Evolutionary conservation across 2,329 filamentous ascomycete genomes (phyloP).

Genomic region (Parasarocladium wereldwijsianum): DNA sequence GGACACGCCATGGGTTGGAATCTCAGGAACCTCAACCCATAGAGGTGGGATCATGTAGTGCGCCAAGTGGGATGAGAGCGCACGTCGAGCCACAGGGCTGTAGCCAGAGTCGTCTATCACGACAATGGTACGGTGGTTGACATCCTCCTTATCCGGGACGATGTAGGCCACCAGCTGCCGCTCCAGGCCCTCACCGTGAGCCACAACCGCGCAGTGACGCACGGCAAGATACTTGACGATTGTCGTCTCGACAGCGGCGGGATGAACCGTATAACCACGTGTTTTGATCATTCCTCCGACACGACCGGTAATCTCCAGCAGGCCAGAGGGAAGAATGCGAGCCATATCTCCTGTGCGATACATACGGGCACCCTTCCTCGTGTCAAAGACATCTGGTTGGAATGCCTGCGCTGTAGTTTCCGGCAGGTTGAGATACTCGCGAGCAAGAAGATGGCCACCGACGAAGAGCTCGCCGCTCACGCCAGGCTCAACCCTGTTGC

Average conservation of each 20-base stretch:
- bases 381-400: constrained; percentile 47
- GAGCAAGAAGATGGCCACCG: constrained; percentile 57
- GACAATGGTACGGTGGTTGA: constrained; percentile 43
- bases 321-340: constrained; percentile 48
- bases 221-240: constrained; percentile 58
- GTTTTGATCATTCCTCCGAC: constrained; percentile 73
- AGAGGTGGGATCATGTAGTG: constrained; percentile 74
- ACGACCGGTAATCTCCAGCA: constrained; percentile 61
- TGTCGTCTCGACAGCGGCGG: constrained; percentile 60
- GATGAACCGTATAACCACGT: constrained; percentile 64
- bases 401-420: constrained; percentile 66
- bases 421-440: constrained; percentile 66
- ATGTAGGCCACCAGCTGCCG: constrained; percentile 65
- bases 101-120: constrained; percentile 58
- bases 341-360: constrained; percentile 63
- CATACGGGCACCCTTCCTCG: constrained; percentile 47
- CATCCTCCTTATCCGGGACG: constrained; percentile 48
- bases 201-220: constrained; percentile 54
- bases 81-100: constrained; percentile 52
- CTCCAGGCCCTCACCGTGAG: constrained; percentile 63
- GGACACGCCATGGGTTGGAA: constrained; percentile 66
- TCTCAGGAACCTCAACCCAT: constrained; percentile 57
- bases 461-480: constrained; percentile 60
- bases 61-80: constrained; percentile 51
- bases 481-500: constrained; percentile 47